Conservation (phyloP, 179 eudicot genomes). For the Corrigiola litoralis region DNA sequence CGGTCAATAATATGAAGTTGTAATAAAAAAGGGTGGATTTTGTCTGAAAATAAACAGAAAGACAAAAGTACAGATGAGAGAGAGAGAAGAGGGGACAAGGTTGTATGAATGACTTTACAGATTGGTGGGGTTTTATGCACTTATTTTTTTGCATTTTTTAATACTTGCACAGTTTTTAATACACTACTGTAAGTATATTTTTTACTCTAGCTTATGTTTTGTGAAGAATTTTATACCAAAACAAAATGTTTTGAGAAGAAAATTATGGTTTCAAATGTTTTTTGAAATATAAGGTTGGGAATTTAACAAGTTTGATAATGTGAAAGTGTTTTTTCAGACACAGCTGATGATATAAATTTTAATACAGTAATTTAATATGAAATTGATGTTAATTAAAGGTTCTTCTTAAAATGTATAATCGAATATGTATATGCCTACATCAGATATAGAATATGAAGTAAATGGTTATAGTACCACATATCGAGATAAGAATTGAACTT, state of each 20-base stretch:
- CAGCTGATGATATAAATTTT: too few relatives aligned
- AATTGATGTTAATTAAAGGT: too few relatives aligned
- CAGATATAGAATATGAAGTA: too few relatives aligned
- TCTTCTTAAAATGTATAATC: too few relatives aligned
- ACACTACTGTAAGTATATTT: background rate
- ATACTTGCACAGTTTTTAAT: background rate
- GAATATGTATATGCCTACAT: too few relatives aligned
- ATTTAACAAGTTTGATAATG: too few relatives aligned
- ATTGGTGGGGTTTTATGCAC: conserved; percentile 6
- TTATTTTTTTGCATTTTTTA: background rate
- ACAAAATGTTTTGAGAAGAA: too few relatives aligned
- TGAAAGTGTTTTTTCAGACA: too few relatives aligned
- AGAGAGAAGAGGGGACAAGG: background rate
- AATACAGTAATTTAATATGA: too few relatives aligned
- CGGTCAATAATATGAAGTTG: conserved; percentile 6
- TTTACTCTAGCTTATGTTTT: background rate
- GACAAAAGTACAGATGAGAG: background rate
- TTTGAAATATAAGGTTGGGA: background rate
- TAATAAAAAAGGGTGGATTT: conserved; percentile 3
- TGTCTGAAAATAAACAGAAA: conserved; percentile 6
- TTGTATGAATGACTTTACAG: conserved; percentile 9
- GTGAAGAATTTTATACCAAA: background rate
- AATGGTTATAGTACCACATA: too few relatives aligned
- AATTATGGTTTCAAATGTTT: background rate
- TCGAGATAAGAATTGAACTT: too few relatives aligned